Evolutionary conservation across 805 yeast genomes (phyloP).

Genomic region (Kregervanrija delftensis): DNA sequence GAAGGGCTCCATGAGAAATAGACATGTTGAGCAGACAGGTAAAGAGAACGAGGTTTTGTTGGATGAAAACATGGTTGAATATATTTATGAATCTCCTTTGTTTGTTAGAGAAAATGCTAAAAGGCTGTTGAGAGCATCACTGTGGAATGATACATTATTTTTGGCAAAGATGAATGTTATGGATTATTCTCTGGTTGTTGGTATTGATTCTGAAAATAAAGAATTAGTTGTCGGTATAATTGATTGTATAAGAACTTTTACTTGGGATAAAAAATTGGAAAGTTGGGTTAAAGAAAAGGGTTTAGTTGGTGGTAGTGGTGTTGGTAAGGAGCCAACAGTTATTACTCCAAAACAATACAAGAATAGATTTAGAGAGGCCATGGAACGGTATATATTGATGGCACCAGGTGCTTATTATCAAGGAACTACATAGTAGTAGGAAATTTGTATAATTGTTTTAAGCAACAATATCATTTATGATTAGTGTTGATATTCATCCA

Average conservation of each 20-base stretch:
- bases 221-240: conserved; percentile 89
- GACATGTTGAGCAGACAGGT: conserved; percentile 96
- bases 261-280: conserved; percentile 98
- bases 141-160: conserved; percentile 93
- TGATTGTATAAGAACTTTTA: conserved; percentile 88
- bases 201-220: conserved; percentile 65
- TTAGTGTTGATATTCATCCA: neutral
- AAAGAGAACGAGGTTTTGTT: conserved; percentile 87
- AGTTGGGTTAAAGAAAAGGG: conserved; percentile 98
- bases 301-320: conserved; percentile 70
- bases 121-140: conserved; percentile 73
- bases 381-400: conserved; percentile 91
- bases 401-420: conserved; percentile 62
- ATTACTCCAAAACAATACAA: conserved; percentile 96
- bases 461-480: neutral
- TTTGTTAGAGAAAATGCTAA: conserved; percentile 92
- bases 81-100: conserved; percentile 91
- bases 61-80: conserved; percentile 98
- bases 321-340: conserved; percentile 91
- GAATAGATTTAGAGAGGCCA: conserved; percentile 90
- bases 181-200: conserved; percentile 96
- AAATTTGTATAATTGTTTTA: neutral
- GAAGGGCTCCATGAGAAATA: conserved; percentile 95
- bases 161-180: conserved; percentile 95
- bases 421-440: conserved; percentile 14